Percentiles rank a stretch among this genome's conserved stretches.
Conservation (phyloP, 192 early-diverging fungal genomes). For the Pilaira anomala region DNA sequence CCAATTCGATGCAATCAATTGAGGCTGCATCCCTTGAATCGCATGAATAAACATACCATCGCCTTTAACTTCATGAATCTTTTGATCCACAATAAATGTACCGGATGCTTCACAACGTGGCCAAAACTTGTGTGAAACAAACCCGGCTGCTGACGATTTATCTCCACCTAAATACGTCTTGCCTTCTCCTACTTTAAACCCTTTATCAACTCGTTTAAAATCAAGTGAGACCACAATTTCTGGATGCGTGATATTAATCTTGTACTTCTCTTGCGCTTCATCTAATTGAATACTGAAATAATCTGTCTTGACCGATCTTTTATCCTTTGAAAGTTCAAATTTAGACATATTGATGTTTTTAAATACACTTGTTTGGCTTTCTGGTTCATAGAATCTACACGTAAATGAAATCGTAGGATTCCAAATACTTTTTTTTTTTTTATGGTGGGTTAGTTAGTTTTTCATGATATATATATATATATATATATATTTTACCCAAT, state of each 20-base stretch:
- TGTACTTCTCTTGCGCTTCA: conserved; percentile 46
- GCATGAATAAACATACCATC: conserved; percentile 80
- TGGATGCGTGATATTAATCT: conserved; percentile 50
- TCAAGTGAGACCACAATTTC: conserved; percentile 67
- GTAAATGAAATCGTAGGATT: conserved; percentile 72
- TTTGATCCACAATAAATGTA: conserved; percentile 68
- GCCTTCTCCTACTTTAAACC: conserved; percentile 83
- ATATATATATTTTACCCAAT: conserved; percentile 51
- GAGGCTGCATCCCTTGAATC: conserved; percentile 81
- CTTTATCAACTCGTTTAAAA: conserved; percentile 62
- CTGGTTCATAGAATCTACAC: conserved; percentile 62
- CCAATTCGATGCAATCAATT: conserved; percentile 80
- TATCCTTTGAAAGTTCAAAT: conserved; percentile 69
- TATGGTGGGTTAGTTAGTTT: background rate
- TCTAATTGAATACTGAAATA: conserved; percentile 62
- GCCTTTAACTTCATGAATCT: conserved; percentile 64
- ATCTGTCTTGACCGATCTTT: conserved; percentile 73
- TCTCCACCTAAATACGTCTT: conserved; percentile 70
- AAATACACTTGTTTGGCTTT: conserved; percentile 67
- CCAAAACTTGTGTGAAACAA: conserved; percentile 80
- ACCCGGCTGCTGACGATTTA: conserved; percentile 46
- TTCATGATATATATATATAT: background rate
- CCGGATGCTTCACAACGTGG: conserved; percentile 73
- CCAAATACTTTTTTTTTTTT: conserved; percentile 27
- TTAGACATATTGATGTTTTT: conserved; percentile 69